A percentile compares a stretch with the other conserved stretches of the same genome.
phyloP scores from a whole-genome alignment of 495 filamentous ascomycete genomes.

The Parathielavia appendiculata region DNA sequence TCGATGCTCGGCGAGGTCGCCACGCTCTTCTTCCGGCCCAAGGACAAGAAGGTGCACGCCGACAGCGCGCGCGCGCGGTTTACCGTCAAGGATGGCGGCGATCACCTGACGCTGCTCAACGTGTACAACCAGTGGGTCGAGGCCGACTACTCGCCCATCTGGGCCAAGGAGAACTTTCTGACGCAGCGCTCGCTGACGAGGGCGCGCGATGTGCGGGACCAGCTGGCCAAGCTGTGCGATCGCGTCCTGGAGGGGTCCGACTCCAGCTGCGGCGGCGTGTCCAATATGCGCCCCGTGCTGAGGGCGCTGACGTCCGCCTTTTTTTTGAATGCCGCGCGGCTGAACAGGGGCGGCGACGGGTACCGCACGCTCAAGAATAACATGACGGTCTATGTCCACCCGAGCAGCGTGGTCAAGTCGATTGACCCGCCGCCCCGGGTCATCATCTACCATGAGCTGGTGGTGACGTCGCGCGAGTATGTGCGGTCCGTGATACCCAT shows the following conservation, averaged over 20 bases:
- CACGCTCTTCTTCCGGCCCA: conserved; percentile 89
- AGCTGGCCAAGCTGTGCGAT: conserved; percentile 91
- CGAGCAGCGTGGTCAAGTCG: conserved; percentile 74
- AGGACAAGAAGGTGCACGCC: conserved; percentile 95
- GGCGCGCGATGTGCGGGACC: conserved; percentile 88
- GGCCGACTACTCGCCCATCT: conserved; percentile 80
- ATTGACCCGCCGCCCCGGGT: conserved; percentile 71
- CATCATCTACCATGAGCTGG: conserved; percentile 88
- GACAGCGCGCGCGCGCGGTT: conserved; percentile 90
- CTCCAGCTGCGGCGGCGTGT: conserved; percentile 64
- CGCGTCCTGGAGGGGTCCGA: conserved; percentile 72
- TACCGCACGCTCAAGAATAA: conserved; percentile 96
- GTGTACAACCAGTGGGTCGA: conserved; percentile 98
- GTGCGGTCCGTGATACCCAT: conserved; percentile 85
- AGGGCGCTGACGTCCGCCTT: conserved; percentile 89
- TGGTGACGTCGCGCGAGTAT: conserved; percentile 90
- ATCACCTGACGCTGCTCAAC: conserved; percentile 87
- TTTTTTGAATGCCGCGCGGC: conserved; percentile 86
- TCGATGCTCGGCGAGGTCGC: conserved; percentile 88
- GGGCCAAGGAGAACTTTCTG: conserved; percentile 90
- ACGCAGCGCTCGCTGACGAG: conserved; percentile 82
- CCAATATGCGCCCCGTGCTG: conserved; percentile 69
- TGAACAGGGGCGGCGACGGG: conserved; percentile 79
- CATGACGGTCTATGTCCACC: conserved; percentile 85
- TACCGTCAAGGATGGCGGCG: conserved; percentile 87